Base-by-base conservation (phyloP, 2,329 filamentous ascomycete species). In the Metarhizium sp. region DNA sequence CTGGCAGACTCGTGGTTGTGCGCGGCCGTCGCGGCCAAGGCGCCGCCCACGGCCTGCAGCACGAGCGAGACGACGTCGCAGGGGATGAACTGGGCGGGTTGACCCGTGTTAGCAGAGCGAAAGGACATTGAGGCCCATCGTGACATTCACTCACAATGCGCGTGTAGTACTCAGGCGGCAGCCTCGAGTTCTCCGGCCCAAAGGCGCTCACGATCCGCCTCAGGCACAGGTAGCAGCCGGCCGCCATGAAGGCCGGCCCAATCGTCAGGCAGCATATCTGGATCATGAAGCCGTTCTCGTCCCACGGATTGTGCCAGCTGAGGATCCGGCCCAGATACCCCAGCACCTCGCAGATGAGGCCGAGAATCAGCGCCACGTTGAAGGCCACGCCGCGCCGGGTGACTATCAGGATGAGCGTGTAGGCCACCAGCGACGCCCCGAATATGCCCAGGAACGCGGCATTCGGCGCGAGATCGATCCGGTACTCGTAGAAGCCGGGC, bases 191-290 rank as follows among this genome's bases (percentile, higher is more conserved):
- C 62, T 77, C 72, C 0, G 71, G 65, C 0, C 77, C 77, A 60
- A 77, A 78, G 1, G 71, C 73, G 50, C 69, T 67, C 11, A 79
- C 76, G 58, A 80, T 77, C 43, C 73, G 69, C 11, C 75, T 65
- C 51, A 87, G 70, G 58, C 80, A 84, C 52, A 88, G 70, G 63
- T 88, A 88, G 45, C 87, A 77, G 1, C 76, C 80, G 1, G 81
- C 84, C 8, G 81, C 78, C 65, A 86, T 73, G 63, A 86, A 87
- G 1, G 83, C 83, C 0, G 85, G 84, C 0, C 74, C 84, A 57
- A 87, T 77, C 3, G 84, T 87, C 55, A 88, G 72, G 59, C 78
- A 81, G 63, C 80, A 76, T 42, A 84, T 78, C 64, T 86, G 81
- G 42, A 83, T 78, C 55, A 79, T 62, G 66, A 80, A 80, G 20